Base-by-base conservation (phyloP, 2,329 filamentous ascomycete genomes). In the Fusarium clavum region DNA sequence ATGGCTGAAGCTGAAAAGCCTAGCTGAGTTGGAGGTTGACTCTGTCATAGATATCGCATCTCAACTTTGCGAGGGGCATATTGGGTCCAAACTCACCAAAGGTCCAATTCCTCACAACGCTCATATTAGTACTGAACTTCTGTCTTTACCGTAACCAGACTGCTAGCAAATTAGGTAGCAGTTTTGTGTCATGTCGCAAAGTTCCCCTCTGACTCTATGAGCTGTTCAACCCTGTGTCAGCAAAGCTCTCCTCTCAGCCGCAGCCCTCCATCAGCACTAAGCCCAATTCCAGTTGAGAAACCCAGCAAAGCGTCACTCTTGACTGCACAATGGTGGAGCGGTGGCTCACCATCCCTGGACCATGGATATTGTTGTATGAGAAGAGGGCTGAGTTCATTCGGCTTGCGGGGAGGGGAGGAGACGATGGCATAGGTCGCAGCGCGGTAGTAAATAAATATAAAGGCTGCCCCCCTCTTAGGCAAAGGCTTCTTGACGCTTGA, bases 211-310 rank as follows among this genome's bases (percentile, higher is more conserved):
- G 62, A 32, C 22, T 24, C 56, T 64, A 46, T 64, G 34, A 48
- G 46, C 43, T 40, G 64, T 63, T 57, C 61, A 34, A 40, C 49
- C 57, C 20, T 49, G 52, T 40, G 71, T 64, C 71, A 71, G 70
- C 73, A 66, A 64, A 64, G 59, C 51, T 64, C 59, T 45, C 57
- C 57, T 67, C 69, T 74, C 73, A 75, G 73, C 73, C 73, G 73
- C 71, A 75, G 69, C 61, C 58, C 63, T 69, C 61, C 67, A 73
- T 75, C 72, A 73, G 73, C 71, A 73, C 72, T 75, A 73, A 62
- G 57, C 61, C 70, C 60, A 63, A 74, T 72, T 72, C 61, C 58
- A 74, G 57, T 51, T 46, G 44, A 65, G 44, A 22, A 57, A 61
- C 59, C 67, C 67, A 43, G 64, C 40, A 41, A 62, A 48, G 52